These are phyloP conservation scores for Didymella exigua DNA, from an alignment of 2,329 filamentous ascomycete genomes.

Conservation along the genomic window DNA sequence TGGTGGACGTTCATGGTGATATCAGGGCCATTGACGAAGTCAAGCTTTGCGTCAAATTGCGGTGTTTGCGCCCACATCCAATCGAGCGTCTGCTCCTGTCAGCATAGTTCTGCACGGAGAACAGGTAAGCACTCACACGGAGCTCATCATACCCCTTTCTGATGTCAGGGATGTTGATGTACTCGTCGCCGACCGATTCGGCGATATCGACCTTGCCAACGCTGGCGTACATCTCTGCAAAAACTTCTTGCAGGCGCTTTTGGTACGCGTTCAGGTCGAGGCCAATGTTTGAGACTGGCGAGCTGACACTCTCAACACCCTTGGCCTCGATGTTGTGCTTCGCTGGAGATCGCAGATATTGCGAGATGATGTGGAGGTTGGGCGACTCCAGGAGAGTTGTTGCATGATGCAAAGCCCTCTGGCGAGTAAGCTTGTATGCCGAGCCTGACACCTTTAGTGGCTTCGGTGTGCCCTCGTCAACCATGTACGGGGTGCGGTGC, in stretches of 20 bases:
- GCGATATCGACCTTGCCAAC: conserved; percentile 47
- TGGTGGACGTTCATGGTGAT: conserved; percentile 52
- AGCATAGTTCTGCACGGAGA: conserved; percentile 23
- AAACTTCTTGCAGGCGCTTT: conserved; percentile 59
- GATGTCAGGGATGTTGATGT: conserved; percentile 60
- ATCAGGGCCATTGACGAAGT: conserved; percentile 55
- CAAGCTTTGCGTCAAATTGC: conserved; percentile 68
- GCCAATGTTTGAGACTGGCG: conserved; percentile 79
- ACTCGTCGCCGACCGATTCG: conserved; percentile 59
- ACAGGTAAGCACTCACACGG: conserved; percentile 52
- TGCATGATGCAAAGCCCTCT: conserved; percentile 86
- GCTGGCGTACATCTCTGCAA: conserved; percentile 68
- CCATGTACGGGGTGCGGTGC: conserved; percentile 53
- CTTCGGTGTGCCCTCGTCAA: conserved; percentile 34
- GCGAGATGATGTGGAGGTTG: conserved; percentile 71
- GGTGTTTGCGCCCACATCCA: conserved; percentile 91
- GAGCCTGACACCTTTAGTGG: conserved; percentile 85
- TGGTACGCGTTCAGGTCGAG: conserved; percentile 57
- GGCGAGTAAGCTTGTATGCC: conserved; percentile 87
- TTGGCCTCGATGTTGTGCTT: conserved; percentile 76
- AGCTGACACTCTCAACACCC: conserved; percentile 90
- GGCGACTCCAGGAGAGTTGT: conserved; percentile 83
- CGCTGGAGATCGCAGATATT: conserved; percentile 77
- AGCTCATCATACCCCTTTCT: conserved; percentile 67
- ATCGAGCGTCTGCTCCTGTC: conserved; percentile 60